Conservation (phyloP, 345 rosid genomes). For the Physaria fendleri region DNA sequence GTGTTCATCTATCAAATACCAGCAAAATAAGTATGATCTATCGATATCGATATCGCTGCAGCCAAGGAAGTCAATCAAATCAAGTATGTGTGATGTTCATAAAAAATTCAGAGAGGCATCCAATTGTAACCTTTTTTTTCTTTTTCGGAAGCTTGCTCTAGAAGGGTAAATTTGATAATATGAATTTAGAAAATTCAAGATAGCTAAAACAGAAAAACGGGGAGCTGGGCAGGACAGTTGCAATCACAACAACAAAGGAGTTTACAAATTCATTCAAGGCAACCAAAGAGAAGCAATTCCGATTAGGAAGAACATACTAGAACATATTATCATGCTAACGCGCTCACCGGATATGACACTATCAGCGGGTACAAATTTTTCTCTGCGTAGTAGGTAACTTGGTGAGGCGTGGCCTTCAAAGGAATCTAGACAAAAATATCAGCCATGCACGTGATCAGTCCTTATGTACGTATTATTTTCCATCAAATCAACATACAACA, state of each 20-base stretch:
- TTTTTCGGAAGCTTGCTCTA: no score
- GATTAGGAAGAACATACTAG: not conserved
- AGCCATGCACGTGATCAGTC: constrained; percentile 17
- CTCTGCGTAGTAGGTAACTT: constrained; percentile 89
- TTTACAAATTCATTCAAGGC: not conserved
- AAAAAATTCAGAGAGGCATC: constrained; percentile 7
- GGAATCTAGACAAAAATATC: constrained; percentile 54
- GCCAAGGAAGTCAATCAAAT: constrained; percentile 4
- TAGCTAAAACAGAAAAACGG: not conserved
- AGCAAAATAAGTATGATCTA: not conserved
- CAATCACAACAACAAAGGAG: constrained; percentile 1
- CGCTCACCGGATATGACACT: constrained; percentile 84
- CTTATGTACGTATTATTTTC: constrained; percentile 1
- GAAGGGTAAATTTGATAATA: not conserved
- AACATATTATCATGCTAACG: constrained; percentile 15
- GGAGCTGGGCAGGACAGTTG: constrained; percentile 7
- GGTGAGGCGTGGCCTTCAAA: constrained; percentile 94
- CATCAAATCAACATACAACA: constrained; percentile 5
- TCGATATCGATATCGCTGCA: not conserved
- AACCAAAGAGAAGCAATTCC: constrained; percentile 8
- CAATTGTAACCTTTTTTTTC: no score
- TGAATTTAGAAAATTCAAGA: constrained; percentile 2
- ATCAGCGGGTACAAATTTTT: constrained; percentile 80
- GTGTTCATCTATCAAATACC: not conserved
- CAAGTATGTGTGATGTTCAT: not conserved